phyloP scores from a whole-genome alignment of 1,284 basidiomycete species.

The Puccinia novopanici region DNA sequence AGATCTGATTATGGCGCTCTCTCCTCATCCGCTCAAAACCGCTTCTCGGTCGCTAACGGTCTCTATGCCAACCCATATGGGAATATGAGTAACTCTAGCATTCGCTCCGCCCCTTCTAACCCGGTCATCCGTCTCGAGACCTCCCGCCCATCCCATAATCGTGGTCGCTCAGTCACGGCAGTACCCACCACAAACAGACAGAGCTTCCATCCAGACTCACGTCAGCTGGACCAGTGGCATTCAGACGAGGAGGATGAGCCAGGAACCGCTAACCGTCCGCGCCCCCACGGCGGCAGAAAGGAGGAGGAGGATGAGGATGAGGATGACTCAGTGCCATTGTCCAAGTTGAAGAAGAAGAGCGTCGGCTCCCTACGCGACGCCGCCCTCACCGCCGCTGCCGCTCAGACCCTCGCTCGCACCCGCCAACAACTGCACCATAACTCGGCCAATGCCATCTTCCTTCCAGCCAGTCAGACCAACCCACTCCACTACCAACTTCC shows the following conservation, averaged over 20 bases:
- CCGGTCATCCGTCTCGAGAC: neutral
- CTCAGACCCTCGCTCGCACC: neutral
- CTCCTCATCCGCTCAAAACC: neutral
- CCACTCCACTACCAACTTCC: neutral
- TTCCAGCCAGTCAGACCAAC: neutral
- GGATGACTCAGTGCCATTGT: conserved; percentile 27
- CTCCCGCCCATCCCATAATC: neutral
- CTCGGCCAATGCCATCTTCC: neutral
- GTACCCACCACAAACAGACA: neutral
- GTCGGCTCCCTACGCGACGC: neutral
- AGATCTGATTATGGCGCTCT: neutral
- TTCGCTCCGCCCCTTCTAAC: neutral
- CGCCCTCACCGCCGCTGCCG: neutral
- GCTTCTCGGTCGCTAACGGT: neutral
- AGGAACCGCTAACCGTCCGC: neutral
- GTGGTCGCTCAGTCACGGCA: neutral
- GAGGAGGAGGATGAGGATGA: conserved; percentile 4
- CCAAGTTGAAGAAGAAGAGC: conserved; percentile 29
- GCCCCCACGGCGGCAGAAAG: too few relatives aligned
- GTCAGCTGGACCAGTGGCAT: conserved; percentile 34
- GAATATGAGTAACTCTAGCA: neutral
- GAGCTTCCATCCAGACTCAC: neutral
- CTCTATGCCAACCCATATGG: conserved; percentile 6
- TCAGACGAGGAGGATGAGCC: conserved; percentile 35
- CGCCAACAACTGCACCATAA: conserved; percentile 22